Evolutionary conservation across 495 filamentous ascomycete species (phyloP).

Genomic region (Penicillium silybi): DNA sequence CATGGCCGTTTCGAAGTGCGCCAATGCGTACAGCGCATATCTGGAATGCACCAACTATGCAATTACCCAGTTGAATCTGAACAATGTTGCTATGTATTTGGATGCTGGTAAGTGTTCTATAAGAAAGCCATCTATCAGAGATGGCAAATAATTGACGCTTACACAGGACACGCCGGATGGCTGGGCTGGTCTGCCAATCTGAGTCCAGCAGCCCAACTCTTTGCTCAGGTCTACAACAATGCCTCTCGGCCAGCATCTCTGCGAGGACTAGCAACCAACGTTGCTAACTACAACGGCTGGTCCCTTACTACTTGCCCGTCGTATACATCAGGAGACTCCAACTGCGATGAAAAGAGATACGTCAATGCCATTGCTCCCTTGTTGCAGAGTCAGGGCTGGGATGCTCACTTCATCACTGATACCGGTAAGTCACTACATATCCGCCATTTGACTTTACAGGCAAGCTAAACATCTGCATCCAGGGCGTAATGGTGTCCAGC

Average conservation of each 20-base stretch:
- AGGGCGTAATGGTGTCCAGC: constrained; percentile 64
- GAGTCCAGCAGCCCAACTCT: constrained; percentile 63
- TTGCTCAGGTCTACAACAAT: constrained; percentile 60
- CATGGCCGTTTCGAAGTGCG: constrained; percentile 57
- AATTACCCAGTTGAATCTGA: constrained; percentile 63
- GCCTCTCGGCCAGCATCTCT: constrained; percentile 62
- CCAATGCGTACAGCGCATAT: constrained; percentile 59
- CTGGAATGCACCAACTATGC: constrained; percentile 69
- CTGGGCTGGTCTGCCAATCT: constrained; percentile 80
- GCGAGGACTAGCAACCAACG: constrained; percentile 73
- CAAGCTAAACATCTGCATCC: background rate
- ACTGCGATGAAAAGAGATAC: constrained; percentile 70
- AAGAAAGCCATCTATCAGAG: background rate
- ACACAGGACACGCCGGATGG: constrained; percentile 57
- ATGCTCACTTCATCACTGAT: constrained; percentile 71
- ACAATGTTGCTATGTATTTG: constrained; percentile 79
- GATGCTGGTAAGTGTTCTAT: constrained; percentile 55
- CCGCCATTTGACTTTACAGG: too few relatives aligned
- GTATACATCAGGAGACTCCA: constrained; percentile 39
- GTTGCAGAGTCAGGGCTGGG: constrained; percentile 59
- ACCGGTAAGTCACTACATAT: constrained; percentile 31
- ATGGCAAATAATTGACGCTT: background rate
- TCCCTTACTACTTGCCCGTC: constrained; percentile 38
- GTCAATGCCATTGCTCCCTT: constrained; percentile 61
- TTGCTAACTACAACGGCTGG: constrained; percentile 74